Evolutionary conservation across 306 rosid species (phyloP), one percentile per base, ranked within the genome.

Genomic region (Styphnolobium japonicum): DNA sequence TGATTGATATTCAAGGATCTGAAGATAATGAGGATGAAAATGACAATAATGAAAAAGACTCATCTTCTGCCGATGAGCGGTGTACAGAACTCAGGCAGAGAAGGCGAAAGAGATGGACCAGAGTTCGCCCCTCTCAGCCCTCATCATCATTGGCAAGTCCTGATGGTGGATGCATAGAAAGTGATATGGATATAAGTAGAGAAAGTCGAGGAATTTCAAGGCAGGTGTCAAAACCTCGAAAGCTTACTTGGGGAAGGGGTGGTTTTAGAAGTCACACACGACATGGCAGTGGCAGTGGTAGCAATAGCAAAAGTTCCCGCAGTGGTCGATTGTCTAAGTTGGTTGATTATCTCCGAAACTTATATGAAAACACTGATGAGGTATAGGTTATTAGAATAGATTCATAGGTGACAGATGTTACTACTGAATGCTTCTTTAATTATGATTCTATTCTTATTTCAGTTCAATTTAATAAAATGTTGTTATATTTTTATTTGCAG

Each of bases 171-270:
- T 71, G 85, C 67, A 55, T 67, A 34, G 98, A 94, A 57, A 89
- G 93, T 85, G 94, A 90, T 75, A 40, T 81, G 18, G 97, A 93
- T 78, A 75, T 76, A 77, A 86, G 82, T 67, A 89, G 88, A 85
- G 96, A 90, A 72, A 88, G 67, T 65, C 86, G 75, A 34, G 92
- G 93, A 81, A 82, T 83, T 75, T 85, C 94, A 64, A 90, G 97
- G 75, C 90, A 81, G 72, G 84, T 83, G 65, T 73, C 89, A 81
- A 93, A 86, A 83, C 87, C 92, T 70, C 89, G 89, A 75, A 90
- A 85, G 81, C 97, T 90, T 76, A 91, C 94, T 43, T 94, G 98
- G 98, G 98, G 98, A 70, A 80, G 97, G 67, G 98, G 97, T 67
- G 97, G 98, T 63, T 88, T 88, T 76, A 90, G 98, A 61, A 94